Evolutionary conservation across 768 basidiomycete species (phyloP).

Genomic region (Rhodosporidiobolus odoratus): DNA sequence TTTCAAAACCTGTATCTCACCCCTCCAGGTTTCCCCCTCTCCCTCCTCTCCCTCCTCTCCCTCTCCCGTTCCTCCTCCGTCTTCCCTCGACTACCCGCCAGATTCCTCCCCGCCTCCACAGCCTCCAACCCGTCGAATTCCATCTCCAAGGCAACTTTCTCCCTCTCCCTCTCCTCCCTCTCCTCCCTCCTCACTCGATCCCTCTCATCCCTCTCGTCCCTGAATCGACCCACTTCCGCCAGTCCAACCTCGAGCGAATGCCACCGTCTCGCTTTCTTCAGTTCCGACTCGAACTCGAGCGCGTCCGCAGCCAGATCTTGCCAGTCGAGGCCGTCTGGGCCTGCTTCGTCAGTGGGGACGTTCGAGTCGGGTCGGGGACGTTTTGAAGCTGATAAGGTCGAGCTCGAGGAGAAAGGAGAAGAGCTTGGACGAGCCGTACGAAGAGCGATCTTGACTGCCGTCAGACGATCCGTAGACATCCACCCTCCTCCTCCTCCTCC

Average conservation of each 20-base stretch:
- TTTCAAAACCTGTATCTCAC: constrained; percentile 26
- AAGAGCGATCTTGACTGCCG: constrained; percentile 13
- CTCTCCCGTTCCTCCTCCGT: constrained; percentile 25
- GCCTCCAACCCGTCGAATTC: too few relatives aligned
- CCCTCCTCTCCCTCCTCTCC: constrained; percentile 28
- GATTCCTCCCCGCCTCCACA: neutral
- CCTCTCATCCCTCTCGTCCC: constrained; percentile 6
- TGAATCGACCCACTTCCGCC: constrained; percentile 2
- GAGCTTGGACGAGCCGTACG: neutral
- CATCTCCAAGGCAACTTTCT: too few relatives aligned
- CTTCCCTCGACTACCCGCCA: neutral
- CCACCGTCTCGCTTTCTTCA: neutral
- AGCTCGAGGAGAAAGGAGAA: too few relatives aligned
- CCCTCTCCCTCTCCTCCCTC: constrained; percentile 16
- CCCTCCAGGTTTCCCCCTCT: constrained; percentile 21
- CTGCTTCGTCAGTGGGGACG: neutral
- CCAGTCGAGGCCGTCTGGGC: neutral
- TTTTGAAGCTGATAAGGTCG: neutral
- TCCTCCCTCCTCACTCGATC: constrained; percentile 14
- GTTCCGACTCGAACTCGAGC: neutral
- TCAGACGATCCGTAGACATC: constrained; percentile 5
- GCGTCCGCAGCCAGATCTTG: neutral
- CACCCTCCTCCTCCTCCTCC: neutral
- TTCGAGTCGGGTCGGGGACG: neutral
- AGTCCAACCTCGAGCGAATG: neutral